A percentile compares a stretch with the other conserved stretches of the same genome.
phyloP scores from a whole-genome alignment of 2,329 filamentous ascomycete genomes.

The Penicillium vulpinum region DNA sequence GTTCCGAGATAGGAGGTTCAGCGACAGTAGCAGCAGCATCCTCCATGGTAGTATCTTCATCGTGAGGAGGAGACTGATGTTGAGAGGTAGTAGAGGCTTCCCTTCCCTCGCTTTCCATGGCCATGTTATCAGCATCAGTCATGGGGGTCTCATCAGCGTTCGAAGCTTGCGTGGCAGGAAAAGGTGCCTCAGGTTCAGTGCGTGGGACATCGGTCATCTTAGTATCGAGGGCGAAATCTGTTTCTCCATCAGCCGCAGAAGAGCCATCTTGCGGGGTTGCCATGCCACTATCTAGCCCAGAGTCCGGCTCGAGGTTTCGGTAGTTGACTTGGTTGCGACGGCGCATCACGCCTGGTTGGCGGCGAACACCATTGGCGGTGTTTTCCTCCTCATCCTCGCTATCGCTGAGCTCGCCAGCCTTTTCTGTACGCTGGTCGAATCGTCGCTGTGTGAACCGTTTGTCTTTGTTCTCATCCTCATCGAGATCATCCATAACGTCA shows the following conservation, averaged over 20 bases:
- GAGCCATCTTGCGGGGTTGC: slow-evolving; percentile 48
- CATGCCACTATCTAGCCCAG: slow-evolving; percentile 55
- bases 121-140: slow-evolving; percentile 35
- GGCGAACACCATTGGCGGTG: slow-evolving; percentile 67
- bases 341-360: slow-evolving; percentile 51
- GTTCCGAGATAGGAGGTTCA: slow-evolving; percentile 20
- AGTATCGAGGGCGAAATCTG: slow-evolving; percentile 37
- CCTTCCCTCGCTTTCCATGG: slow-evolving; percentile 32
- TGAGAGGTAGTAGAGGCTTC: slow-evolving; percentile 33
- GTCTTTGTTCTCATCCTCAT: slow-evolving; percentile 86
- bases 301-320: slow-evolving; percentile 57
- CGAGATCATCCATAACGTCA: slow-evolving; percentile 66
- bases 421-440: slow-evolving; percentile 75
- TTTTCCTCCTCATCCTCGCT: slow-evolving; percentile 84
- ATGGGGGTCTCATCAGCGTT: slow-evolving; percentile 35
- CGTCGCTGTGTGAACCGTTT: slow-evolving; percentile 76
- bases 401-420: slow-evolving; percentile 79
- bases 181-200: slow-evolving; percentile 34
- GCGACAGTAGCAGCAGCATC: slow-evolving; percentile 30
- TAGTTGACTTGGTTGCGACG: slow-evolving; percentile 63
- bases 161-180: slow-evolving; percentile 32
- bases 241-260: slow-evolving; percentile 47
- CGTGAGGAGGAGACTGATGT: slow-evolving; percentile 32
- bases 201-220: slow-evolving; percentile 44
- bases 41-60: slow-evolving; percentile 44